Evolutionary conservation across 768 basidiomycete species (phyloP).

Genomic region (Tephrocybe rancida): DNA sequence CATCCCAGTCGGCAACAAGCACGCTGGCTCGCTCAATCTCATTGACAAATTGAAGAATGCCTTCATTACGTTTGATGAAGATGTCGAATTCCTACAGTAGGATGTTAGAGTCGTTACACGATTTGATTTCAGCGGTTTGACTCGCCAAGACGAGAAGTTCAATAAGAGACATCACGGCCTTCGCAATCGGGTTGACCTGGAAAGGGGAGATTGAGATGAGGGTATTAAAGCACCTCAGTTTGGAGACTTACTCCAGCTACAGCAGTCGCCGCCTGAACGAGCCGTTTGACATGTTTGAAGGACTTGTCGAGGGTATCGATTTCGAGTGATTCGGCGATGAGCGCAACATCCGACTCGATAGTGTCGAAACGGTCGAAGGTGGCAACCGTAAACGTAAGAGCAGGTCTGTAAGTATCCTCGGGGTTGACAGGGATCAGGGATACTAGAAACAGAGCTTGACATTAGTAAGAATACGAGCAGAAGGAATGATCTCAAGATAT

Average conservation of each 20-base stretch:
- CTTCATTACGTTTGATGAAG: background rate
- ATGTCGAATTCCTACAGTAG: background rate
- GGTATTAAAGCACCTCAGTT: background rate
- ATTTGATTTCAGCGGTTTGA: background rate
- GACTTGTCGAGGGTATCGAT: background rate
- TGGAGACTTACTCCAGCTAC: background rate
- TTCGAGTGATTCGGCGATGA: background rate
- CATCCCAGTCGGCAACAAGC: background rate
- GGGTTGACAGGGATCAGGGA: background rate
- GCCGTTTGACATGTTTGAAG: background rate
- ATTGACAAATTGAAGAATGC: background rate
- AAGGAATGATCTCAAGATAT: no score
- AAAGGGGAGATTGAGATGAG: no score
- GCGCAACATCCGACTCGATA: background rate
- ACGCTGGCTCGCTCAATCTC: background rate
- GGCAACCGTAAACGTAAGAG: background rate
- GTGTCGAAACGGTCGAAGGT: background rate
- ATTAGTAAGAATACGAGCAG: no score
- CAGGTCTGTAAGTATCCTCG: background rate
- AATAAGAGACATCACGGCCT: background rate
- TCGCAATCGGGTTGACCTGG: background rate
- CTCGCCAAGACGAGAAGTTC: background rate
- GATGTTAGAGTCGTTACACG: background rate
- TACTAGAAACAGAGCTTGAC: background rate
- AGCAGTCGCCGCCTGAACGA: background rate